Evolutionary conservation across 371 early-diverging fungal genomes (phyloP).

Genomic region (Smittium culicis): DNA sequence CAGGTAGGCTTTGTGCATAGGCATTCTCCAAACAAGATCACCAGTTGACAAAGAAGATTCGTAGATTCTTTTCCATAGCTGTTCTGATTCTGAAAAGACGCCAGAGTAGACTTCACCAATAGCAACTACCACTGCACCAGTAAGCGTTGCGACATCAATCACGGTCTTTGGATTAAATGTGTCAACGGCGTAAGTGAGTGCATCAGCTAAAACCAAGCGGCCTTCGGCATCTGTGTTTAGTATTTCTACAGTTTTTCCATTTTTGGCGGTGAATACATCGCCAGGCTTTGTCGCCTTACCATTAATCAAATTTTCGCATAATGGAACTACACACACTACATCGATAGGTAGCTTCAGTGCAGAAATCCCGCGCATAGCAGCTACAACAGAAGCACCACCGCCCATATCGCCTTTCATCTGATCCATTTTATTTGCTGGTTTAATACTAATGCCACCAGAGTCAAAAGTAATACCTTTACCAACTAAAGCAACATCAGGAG

Average conservation of each 20-base stretch:
- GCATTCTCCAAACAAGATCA: conserved; percentile 95
- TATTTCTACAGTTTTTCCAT: conserved; percentile 64
- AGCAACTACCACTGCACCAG: conserved; percentile 87
- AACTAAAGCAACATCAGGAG: conserved; percentile 47
- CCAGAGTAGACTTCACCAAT: conserved; percentile 78
- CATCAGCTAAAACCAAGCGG: conserved; percentile 81
- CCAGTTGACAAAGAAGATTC: conserved; percentile 46
- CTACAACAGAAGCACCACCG: conserved; percentile 70
- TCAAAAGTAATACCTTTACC: conserved; percentile 88
- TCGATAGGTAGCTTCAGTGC: conserved; percentile 50
- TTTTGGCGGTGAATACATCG: conserved; percentile 60
- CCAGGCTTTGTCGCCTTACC: conserved; percentile 63
- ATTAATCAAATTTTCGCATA: conserved; percentile 69
- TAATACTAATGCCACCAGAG: conserved; percentile 81
- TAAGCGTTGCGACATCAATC: conserved; percentile 75
- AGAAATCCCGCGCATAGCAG: conserved; percentile 57
- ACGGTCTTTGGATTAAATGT: conserved; percentile 49
- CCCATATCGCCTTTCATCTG: conserved; percentile 85
- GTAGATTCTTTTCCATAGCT: conserved; percentile 53
- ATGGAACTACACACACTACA: conserved; percentile 50
- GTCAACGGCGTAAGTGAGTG: conserved; percentile 60
- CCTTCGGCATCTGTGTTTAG: conserved; percentile 89
- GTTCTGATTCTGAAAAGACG: conserved; percentile 69
- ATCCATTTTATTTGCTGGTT: conserved; percentile 68
- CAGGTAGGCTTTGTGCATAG: conserved; percentile 51